Conservation (phyloP, 169 alveolate genomes). For the Eimeria sp. region DNA sequence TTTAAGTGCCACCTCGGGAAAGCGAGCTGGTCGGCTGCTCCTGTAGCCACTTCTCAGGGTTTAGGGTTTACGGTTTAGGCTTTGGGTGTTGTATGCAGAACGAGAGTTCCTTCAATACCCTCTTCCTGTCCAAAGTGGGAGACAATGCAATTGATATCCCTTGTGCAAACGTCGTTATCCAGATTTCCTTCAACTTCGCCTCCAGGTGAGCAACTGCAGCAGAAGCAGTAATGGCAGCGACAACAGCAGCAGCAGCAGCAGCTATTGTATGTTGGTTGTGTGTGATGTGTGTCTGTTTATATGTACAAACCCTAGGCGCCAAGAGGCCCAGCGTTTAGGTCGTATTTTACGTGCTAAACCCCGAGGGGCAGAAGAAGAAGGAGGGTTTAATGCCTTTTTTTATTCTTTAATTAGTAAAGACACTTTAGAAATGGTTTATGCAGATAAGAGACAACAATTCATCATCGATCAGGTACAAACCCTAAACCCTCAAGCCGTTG, state of each 20-base stretch:
- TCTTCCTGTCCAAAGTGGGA: conserved; percentile 99
- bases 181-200: conserved; percentile 98
- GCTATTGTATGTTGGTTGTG: too few relatives aligned
- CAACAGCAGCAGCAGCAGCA: not conserved
- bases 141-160: conserved; percentile 99
- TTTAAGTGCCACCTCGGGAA: not conserved
- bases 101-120: conserved; percentile 93
- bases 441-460: conserved; percentile 98
- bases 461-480: conserved; percentile 96
- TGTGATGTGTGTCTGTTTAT: not conserved
- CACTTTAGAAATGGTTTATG: conserved; percentile 98
- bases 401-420: conserved; percentile 98
- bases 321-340: conserved; percentile 99
- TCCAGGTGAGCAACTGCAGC: conserved; percentile 86
- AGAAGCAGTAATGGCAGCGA: not conserved
- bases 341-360: conserved; percentile 99
- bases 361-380: conserved; percentile 84
- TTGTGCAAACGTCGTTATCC: conserved; percentile 99
- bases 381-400: conserved; percentile 96
- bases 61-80: not conserved
- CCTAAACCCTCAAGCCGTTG: not conserved
- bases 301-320: conserved; percentile 91
- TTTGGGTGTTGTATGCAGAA: conserved; percentile 78
- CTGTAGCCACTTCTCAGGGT: too few relatives aligned
- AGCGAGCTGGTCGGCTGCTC: not conserved